Evolutionary conservation across 768 basidiomycete species (phyloP), one percentile per base, ranked within the genome.

Genomic region (Austroboletus eburneus): DNA sequence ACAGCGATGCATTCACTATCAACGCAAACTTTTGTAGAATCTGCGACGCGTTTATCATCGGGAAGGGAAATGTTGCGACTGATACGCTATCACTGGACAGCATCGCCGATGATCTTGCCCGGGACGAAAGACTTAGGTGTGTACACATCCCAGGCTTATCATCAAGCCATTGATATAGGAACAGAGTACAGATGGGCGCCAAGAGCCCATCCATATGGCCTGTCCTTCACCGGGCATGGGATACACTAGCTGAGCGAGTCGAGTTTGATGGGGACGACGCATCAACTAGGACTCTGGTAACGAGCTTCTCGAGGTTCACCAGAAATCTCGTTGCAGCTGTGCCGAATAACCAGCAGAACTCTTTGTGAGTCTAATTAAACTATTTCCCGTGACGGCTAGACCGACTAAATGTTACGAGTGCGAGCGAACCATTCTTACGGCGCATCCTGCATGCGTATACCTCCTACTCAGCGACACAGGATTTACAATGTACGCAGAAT

Each of bases 301-400:
- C 66, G n/a, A 72, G 70, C 55, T 57, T 91, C 18, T 85, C 82
- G 8, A 85, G 80, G 57, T 83, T 94, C 59, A 91, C 88, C 13
- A 77, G 93, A 49, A 94, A 96, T 61, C 66, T 93, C 9, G 81
- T 89, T 27, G 90, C 90, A 9, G 87, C 82, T 6, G 76, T 83
- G 14, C 74, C 79, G 8, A 61, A 63, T n/a, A 90, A 91, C 66
- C 93, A 96, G 61, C 58, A 64, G 33, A 70, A 68, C 48, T 84
- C 86, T 21, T 85, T 80, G 92, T 94, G 57, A 72, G 90, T 69
- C 17, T 25, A 21, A 12, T 32, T 43, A n/a, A 18, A 16, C 30
- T 8, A 4, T 30, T 20, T 38, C 17, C 20, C 6, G 4, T 45
- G 32, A 37, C 44, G 32, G 13, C 18, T 39, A 36, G 46, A 38